A percentile compares a stretch with the other conserved stretches of the same genome.
Conservation (phyloP, 2,329 filamentous ascomycete species). For the Cyanodermella asteris region DNA sequence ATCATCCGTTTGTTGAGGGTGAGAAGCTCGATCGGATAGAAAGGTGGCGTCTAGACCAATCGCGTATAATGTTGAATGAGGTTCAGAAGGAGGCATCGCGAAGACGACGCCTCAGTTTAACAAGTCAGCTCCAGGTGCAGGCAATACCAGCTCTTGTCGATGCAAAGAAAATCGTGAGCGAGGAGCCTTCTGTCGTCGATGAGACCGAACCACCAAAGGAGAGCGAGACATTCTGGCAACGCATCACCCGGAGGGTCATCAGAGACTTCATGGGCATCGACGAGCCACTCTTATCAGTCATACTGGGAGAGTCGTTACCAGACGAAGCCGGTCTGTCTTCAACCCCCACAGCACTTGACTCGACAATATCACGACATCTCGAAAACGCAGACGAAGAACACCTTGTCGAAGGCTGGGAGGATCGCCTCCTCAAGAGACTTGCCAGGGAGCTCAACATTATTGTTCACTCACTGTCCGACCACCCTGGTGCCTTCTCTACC, state of each 20-base stretch:
- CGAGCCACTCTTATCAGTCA: conserved; percentile 59
- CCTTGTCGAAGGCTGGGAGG: conserved; percentile 36
- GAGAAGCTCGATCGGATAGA: conserved; percentile 74
- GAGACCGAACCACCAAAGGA: conserved; percentile 10
- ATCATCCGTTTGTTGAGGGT: conserved; percentile 36
- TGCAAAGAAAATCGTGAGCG: conserved; percentile 4
- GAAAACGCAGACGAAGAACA: conserved; percentile 1
- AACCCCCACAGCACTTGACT: conserved; percentile 6
- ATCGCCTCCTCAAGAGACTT: conserved; percentile 60
- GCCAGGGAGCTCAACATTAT: conserved; percentile 69
- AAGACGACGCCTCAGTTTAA: conserved; percentile 22
- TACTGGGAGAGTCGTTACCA: conserved; percentile 60
- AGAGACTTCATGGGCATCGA: conserved; percentile 81
- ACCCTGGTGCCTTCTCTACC: conserved; percentile 73
- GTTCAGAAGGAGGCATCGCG: conserved; percentile 68
- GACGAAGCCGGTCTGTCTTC: conserved; percentile 9
- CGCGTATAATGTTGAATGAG: conserved; percentile 61
- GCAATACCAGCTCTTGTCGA: conserved; percentile 5
- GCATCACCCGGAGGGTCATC: conserved; percentile 69
- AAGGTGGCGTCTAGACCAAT: conserved; percentile 80
- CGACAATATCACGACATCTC: conserved; percentile 6
- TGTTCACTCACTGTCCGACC: conserved; percentile 62
- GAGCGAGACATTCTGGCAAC: conserved; percentile 52
- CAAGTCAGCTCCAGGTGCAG: conserved; percentile 1
- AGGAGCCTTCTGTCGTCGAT: background rate